Evolutionary conservation across 106 monocot genomes (phyloP).

Genomic region (Phalaenopsis aphrodite): DNA sequence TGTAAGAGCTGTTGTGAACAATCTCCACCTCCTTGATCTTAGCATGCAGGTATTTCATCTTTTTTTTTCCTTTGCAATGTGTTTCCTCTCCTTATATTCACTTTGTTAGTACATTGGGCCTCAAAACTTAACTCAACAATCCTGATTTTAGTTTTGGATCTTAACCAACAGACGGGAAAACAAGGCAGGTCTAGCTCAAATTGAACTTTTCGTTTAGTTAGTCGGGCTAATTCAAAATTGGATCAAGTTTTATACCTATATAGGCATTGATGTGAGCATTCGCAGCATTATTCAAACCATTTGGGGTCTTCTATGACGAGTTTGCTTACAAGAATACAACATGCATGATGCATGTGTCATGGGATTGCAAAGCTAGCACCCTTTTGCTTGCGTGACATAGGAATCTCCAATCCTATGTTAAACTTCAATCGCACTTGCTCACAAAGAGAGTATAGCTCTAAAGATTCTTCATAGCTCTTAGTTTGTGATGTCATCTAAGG

Average conservation of each 20-base stretch:
- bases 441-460: background rate
- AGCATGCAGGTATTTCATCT: constrained; percentile 72
- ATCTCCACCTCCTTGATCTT: constrained; percentile 94
- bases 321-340: background rate
- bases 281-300: background rate
- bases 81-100: background rate
- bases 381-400: background rate
- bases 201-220: background rate
- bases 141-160: background rate
- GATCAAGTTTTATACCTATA: background rate
- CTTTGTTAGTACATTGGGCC: background rate
- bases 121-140: background rate
- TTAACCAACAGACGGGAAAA: background rate
- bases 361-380: background rate
- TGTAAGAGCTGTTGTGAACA: constrained; percentile 85
- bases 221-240: background rate
- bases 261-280: background rate
- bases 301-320: background rate
- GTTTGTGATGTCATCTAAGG: background rate
- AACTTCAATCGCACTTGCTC: background rate
- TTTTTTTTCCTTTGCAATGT: background rate
- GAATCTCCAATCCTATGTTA: background rate
- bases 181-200: background rate
- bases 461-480: background rate
- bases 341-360: background rate